Conservation (phyloP, 1,284 basidiomycete genomes). For the Sphagnurus paluster region DNA sequence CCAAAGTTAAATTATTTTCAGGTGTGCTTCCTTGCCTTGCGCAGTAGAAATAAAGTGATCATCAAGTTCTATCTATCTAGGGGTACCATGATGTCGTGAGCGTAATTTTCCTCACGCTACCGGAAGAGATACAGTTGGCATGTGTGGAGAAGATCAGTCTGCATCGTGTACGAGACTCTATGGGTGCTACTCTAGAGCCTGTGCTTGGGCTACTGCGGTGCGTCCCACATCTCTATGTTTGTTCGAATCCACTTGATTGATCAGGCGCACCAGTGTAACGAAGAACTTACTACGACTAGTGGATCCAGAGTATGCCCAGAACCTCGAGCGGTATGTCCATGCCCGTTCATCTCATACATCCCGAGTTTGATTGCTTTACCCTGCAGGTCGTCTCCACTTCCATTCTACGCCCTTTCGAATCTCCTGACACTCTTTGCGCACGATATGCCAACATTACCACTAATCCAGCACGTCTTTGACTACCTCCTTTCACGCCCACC, state of each 20-base stretch:
- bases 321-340: slow-evolving; percentile 70
- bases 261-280: slow-evolving; percentile 19
- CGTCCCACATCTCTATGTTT: slow-evolving; percentile 1
- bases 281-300: slow-evolving; percentile 40
- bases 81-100: slow-evolving; percentile 94
- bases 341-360: no score
- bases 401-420: slow-evolving; percentile 88
- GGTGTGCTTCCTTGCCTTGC: slow-evolving; percentile 35
- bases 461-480: slow-evolving; percentile 89
- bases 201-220: slow-evolving; percentile 82
- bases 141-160: slow-evolving; percentile 76
- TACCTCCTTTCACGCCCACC: slow-evolving; percentile 85
- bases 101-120: slow-evolving; percentile 82
- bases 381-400: slow-evolving; percentile 56
- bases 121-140: slow-evolving; percentile 53
- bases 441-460: slow-evolving; percentile 80
- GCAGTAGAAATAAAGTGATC: no score
- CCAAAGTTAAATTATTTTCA: slow-evolving; percentile 86
- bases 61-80: slow-evolving; percentile 33
- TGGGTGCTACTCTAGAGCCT: slow-evolving; percentile 84
- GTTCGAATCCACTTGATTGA: not conserved
- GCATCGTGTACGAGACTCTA: slow-evolving; percentile 84
- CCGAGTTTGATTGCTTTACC: slow-evolving; percentile 10
- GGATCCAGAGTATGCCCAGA: slow-evolving; percentile 69
- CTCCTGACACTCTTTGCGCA: slow-evolving; percentile 91